A percentile compares a stretch with the other conserved stretches of the same genome.
Conservation (phyloP, 805 yeast genomes). For the Saturnispora hagleri region DNA sequence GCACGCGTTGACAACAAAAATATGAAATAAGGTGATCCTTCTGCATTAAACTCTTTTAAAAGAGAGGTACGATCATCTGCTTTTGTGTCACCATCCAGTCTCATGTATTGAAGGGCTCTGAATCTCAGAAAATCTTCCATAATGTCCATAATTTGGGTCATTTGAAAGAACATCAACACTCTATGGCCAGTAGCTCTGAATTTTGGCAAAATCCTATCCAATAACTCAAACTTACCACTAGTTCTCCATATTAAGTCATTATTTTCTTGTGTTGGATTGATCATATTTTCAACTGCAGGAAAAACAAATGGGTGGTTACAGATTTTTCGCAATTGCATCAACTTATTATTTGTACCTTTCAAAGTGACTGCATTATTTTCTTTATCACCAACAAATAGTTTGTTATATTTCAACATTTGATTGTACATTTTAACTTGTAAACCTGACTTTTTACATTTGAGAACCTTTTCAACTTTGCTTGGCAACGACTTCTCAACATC, state of each 20-base stretch:
- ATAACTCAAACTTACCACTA: conserved; percentile 71
- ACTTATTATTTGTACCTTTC: conserved; percentile 70
- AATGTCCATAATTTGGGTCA: conserved; percentile 86
- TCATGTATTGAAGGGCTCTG: conserved; percentile 57
- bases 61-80: conserved; percentile 75
- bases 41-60: conserved; percentile 68
- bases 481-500: conserved; percentile 85
- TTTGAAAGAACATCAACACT: conserved; percentile 75
- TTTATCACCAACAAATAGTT: conserved; percentile 53
- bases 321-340: conserved; percentile 78
- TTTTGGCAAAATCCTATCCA: conserved; percentile 69
- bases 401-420: conserved; percentile 68
- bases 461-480: conserved; percentile 72
- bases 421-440: conserved; percentile 62
- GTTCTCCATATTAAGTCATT: conserved; percentile 66
- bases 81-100: conserved; percentile 77
- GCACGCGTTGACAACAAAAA: conserved; percentile 79
- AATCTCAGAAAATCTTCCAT: conserved; percentile 76
- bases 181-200: conserved; percentile 68
- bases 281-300: conserved; percentile 67
- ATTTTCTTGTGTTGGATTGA: conserved; percentile 54
- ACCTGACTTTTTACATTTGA: conserved; percentile 70
- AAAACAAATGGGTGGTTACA: conserved; percentile 85
- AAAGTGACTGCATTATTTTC: conserved; percentile 51
- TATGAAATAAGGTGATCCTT: conserved; percentile 67